phyloP scores from a whole-genome alignment of 202 grass and related monocot genomes.

The Zoysia matrella region DNA sequence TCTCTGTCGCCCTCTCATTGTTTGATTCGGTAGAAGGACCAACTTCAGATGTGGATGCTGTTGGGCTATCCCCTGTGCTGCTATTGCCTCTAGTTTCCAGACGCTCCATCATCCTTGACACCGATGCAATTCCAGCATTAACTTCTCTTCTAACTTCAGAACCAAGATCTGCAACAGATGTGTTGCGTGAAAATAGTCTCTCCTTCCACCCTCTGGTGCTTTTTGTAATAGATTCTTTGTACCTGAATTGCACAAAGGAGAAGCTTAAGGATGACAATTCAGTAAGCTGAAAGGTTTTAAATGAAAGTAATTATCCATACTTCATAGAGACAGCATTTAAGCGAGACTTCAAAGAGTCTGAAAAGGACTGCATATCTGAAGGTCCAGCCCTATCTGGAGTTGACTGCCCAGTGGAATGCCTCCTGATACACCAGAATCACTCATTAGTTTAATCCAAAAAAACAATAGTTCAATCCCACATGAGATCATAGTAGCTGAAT shows the following conservation, averaged over 20 bases:
- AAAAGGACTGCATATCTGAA: slow-evolving; percentile 85
- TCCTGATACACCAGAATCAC: slow-evolving; percentile 52
- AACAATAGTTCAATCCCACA: slow-evolving; percentile 31
- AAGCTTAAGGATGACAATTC: slow-evolving; percentile 15
- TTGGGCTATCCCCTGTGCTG: slow-evolving; percentile 47
- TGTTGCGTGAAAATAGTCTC: slow-evolving; percentile 79
- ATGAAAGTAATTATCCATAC: slow-evolving; percentile 52
- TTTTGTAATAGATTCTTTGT: slow-evolving; percentile 97
- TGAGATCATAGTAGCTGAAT: slow-evolving; percentile 1
- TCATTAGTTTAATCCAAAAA: slow-evolving; percentile 27
- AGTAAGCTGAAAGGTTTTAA: slow-evolving; percentile 22
- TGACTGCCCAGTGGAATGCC: slow-evolving; percentile 65
- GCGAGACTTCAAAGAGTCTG: slow-evolving; percentile 86
- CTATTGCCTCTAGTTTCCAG: slow-evolving; percentile 74
- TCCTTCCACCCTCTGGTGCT: slow-evolving; percentile 97
- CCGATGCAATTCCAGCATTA: slow-evolving; percentile 83
- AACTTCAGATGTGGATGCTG: slow-evolving; percentile 50
- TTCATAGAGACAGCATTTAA: slow-evolving; percentile 87
- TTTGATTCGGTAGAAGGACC: slow-evolving; percentile 46
- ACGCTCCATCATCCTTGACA: slow-evolving; percentile 84
- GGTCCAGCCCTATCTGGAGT: slow-evolving; percentile 73
- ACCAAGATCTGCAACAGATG: slow-evolving; percentile 78
- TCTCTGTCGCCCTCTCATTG: slow-evolving; percentile 56
- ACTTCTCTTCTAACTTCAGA: slow-evolving; percentile 90
- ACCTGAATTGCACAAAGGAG: slow-evolving; percentile 54